Evolutionary conservation across 176 grass and related monocot species (phyloP).

Genomic region (Guadua angustifolia): DNA sequence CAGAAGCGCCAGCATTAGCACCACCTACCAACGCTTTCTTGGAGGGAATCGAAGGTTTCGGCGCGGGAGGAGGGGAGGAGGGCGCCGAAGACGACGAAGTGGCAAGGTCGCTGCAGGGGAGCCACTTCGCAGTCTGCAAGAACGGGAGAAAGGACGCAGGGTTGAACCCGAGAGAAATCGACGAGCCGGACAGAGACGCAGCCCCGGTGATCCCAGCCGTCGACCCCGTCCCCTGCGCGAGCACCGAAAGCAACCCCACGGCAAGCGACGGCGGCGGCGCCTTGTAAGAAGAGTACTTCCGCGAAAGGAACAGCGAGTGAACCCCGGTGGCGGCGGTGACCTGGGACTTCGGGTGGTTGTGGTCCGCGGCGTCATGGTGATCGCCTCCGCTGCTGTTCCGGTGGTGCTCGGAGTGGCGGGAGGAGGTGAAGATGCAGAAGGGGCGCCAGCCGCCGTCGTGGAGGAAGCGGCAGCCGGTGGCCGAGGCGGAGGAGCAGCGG

Average conservation of each 20-base stretch:
- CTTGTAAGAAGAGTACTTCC: conserved; percentile 55
- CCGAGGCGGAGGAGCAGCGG: conserved; percentile 46
- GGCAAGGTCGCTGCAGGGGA: conserved; percentile 81
- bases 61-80: conserved; percentile 34
- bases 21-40: conserved; percentile 47
- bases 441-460: conserved; percentile 58
- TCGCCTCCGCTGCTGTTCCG: neutral
- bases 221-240: conserved; percentile 44
- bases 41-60: conserved; percentile 11
- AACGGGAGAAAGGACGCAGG: conserved; percentile 80
- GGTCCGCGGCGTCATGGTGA: conserved; percentile 32
- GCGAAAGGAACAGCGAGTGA: conserved; percentile 45
- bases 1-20: neutral
- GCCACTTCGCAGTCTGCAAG: conserved; percentile 77
- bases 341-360: conserved; percentile 47
- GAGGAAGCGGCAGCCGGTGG: conserved; percentile 51
- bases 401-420: conserved; percentile 46
- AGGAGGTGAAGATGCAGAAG: conserved; percentile 64
- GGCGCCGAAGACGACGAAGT: conserved; percentile 41
- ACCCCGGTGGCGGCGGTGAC: conserved; percentile 18
- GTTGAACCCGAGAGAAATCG: conserved; percentile 73
- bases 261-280: conserved; percentile 36
- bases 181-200: conserved; percentile 55
- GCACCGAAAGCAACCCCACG: conserved; percentile 65
- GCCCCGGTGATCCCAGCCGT: conserved; percentile 32